phyloP scores from a whole-genome alignment of 202 grass and related monocot genomes.

The Zoysia matrella region DNA sequence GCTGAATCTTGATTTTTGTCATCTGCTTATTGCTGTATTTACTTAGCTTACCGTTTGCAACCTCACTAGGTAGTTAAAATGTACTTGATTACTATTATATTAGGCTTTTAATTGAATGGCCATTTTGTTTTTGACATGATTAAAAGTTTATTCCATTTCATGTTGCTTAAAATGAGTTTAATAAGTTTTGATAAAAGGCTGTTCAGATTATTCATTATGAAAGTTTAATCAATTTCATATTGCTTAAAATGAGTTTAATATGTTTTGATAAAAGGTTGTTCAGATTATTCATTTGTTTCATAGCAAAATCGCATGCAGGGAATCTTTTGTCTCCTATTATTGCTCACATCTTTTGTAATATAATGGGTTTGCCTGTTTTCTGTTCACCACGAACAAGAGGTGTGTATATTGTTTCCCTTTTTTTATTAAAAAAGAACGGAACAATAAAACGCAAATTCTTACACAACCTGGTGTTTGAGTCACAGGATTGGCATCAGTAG shows the following conservation, averaged over 20 bases:
- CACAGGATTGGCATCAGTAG: slow-evolving; percentile 65
- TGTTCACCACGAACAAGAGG: slow-evolving; percentile 60
- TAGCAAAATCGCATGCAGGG: slow-evolving; percentile 51
- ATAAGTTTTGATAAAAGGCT: too few species aligned
- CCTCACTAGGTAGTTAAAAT: background rate
- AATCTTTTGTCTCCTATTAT: slow-evolving; percentile 74
- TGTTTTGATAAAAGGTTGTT: slow-evolving; percentile 15
- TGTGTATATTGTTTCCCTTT: slow-evolving; percentile 27
- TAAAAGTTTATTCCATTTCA: too few species aligned
- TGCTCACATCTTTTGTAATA: slow-evolving; percentile 90
- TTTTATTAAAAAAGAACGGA: background rate
- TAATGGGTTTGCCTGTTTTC: slow-evolving; percentile 83
- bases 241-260: slow-evolving; percentile 30
- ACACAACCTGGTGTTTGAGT: slow-evolving; percentile 21
- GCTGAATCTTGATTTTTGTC: slow-evolving; percentile 12
- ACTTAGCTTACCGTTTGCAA: background rate
- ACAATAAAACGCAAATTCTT: slow-evolving; percentile 21
- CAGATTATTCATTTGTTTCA: slow-evolving; percentile 16
- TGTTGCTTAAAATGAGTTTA: too few species aligned
- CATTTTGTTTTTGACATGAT: slow-evolving; percentile 28
- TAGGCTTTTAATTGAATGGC: slow-evolving; percentile 2
- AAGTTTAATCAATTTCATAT: slow-evolving; percentile 22
- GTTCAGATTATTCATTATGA: background rate
- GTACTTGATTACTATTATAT: background rate
- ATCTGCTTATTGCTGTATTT: background rate